Evolutionary conservation across 345 rosid species (phyloP).

Genomic region (Tarenaya hassleriana): DNA sequence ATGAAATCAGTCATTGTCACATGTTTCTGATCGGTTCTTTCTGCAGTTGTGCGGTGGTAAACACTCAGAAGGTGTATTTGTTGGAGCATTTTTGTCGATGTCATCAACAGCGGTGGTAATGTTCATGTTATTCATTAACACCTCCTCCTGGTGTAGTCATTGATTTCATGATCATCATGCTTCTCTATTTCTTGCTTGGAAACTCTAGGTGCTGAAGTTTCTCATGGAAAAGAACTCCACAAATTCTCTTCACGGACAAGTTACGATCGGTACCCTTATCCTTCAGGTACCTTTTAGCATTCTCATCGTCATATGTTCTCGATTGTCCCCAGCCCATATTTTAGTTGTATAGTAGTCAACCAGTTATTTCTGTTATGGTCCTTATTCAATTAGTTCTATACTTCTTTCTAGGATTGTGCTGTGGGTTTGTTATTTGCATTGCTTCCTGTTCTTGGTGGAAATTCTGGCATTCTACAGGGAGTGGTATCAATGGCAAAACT

Average conservation of each 20-base stretch:
- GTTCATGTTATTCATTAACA: conserved; percentile 1
- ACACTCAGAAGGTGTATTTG: conserved; percentile 80
- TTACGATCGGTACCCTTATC: conserved; percentile 79
- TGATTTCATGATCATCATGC: conserved; percentile 6
- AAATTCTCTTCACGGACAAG: conserved; percentile 78
- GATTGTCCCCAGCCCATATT: background rate
- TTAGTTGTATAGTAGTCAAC: conserved; percentile 4
- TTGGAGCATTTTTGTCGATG: conserved; percentile 88
- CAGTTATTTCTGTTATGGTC: background rate
- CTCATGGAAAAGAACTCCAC: conserved; percentile 76
- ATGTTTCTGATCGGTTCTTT: conserved; percentile 16
- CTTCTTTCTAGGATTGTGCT: conserved; percentile 65
- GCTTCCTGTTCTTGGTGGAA: conserved; percentile 89
- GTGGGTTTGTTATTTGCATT: conserved; percentile 90
- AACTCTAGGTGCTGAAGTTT: conserved; percentile 69
- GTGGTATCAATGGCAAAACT: conserved; percentile 71
- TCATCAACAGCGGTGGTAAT: conserved; percentile 95
- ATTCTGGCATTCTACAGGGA: conserved; percentile 74
- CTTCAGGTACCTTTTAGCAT: conserved; percentile 56
- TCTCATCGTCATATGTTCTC: conserved; percentile 10
- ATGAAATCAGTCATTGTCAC: background rate
- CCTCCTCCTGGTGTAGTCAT: background rate
- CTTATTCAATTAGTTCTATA: conserved; percentile 16
- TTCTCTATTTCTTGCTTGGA: background rate
- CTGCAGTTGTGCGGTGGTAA: conserved; percentile 90